Evolutionary conservation across 495 filamentous ascomycete genomes (phyloP).

Genomic region (Xylaria acuta): DNA sequence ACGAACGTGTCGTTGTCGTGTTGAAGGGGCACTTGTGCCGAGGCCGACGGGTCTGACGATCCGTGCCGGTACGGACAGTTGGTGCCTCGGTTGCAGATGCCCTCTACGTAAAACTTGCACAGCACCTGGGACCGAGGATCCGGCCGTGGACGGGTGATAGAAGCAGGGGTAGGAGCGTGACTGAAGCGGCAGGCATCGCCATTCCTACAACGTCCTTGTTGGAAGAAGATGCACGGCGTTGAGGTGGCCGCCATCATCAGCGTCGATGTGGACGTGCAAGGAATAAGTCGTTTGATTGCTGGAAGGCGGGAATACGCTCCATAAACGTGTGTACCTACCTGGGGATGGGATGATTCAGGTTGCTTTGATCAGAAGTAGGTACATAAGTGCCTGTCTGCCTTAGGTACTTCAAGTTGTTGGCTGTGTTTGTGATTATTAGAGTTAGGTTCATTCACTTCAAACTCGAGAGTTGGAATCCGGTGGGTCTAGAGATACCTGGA

Average conservation of each 20-base stretch:
- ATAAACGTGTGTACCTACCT: neutral
- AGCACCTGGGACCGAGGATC: slow-evolving; percentile 25
- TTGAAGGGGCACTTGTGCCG: neutral
- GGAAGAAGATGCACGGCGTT: slow-evolving; percentile 18
- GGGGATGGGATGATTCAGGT: neutral
- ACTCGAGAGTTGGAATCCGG: too few species aligned
- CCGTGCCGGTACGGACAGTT: slow-evolving; percentile 5
- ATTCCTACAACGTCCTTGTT: slow-evolving; percentile 17
- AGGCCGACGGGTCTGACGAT: neutral
- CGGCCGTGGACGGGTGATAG: neutral
- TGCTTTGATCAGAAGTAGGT: neutral
- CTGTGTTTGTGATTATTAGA: too few species aligned
- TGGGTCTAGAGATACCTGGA: too few species aligned
- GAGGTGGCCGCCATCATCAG: neutral
- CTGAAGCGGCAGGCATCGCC: slow-evolving; percentile 17
- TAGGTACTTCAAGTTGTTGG: too few species aligned
- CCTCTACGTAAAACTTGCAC: slow-evolving; percentile 27
- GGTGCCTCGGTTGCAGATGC: neutral
- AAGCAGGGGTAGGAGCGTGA: neutral
- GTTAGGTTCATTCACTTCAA: too few species aligned
- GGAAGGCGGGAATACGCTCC: neutral
- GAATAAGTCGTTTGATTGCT: neutral
- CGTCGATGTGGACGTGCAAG: neutral
- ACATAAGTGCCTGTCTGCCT: too few species aligned
- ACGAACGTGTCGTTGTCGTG: neutral